A percentile compares a stretch with the other conserved stretches of the same genome.
Evolutionary conservation across 2,329 filamentous ascomycete genomes (phyloP).

Genomic region (Trichophyton benhamiae): DNA sequence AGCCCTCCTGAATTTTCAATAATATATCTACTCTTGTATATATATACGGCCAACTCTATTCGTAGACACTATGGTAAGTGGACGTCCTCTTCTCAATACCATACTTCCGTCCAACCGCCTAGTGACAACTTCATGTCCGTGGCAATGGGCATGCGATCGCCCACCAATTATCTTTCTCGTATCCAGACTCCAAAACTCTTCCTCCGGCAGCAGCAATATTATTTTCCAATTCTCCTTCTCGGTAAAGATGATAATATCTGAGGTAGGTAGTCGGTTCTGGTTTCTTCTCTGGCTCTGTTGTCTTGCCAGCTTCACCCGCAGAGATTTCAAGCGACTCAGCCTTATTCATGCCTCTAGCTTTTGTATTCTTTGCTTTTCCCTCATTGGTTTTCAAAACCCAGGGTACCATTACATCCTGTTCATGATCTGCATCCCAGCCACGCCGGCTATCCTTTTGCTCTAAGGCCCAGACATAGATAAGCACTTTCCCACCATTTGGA

Average conservation of each 20-base stretch:
- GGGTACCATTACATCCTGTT: slow-evolving; percentile 88
- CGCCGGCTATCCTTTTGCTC: slow-evolving; percentile 79
- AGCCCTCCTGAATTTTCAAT: no score
- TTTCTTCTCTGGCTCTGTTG: slow-evolving; percentile 12
- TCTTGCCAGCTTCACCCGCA: not conserved
- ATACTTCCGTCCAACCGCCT: not conserved
- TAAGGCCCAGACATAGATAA: slow-evolving; percentile 90
- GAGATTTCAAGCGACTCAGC: not conserved
- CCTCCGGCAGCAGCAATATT: slow-evolving; percentile 67
- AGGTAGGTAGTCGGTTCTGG: slow-evolving; percentile 45
- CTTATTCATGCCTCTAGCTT: not conserved
- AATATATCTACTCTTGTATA: no score
- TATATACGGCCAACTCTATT: no score
- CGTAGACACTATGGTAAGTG: no score
- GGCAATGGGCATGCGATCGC: slow-evolving; percentile 46
- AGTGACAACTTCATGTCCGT: not conserved
- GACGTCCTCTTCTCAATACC: not conserved
- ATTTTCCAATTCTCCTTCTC: slow-evolving; percentile 70
- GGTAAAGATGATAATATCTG: slow-evolving; percentile 89
- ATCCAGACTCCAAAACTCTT: slow-evolving; percentile 63
- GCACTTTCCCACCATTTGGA: slow-evolving; percentile 46
- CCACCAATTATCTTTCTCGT: slow-evolving; percentile 99
- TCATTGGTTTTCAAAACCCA: slow-evolving; percentile 58
- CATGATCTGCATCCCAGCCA: slow-evolving; percentile 72
- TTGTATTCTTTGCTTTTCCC: slow-evolving; percentile 6